Base-by-base conservation (phyloP, 169 alveolate genomes). In the Cryptosporidium bovis region DNA sequence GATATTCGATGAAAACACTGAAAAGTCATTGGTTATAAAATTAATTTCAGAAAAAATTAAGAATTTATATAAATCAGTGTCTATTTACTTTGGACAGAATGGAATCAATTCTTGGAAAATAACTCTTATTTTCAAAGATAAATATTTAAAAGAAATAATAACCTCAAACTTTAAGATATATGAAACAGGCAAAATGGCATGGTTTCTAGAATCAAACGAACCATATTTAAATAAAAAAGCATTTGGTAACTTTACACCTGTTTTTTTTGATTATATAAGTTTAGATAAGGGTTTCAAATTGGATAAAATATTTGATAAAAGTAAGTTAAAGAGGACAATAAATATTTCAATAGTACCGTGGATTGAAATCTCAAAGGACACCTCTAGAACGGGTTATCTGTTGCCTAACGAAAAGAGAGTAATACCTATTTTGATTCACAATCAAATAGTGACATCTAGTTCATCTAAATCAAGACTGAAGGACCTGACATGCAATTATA, bases 291-390 rank as follows among this genome's bases (percentile, higher is more conserved):
- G 44, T 34, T 60, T 77, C 3, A 51, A 36, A 13, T 18, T 60
- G 18, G 34, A 16, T n/a, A 51, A 56, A 10, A 3, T 53, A 3
- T 20, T 69, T 24, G 68, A 69, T 8, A 15, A 18, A 27, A 31
- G 36, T 16, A 69, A 15, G 29, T n/a, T 69, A n/a, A 16, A 13
- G 65, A 50, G 29, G 0, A 1, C 51, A 33, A n/a, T 69, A 6
- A 20, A 48, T 3, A 62, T 77, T 34, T 77, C 71, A 1, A 20
- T 56, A 27, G 87, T 77, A 3, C 87, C 87, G 16, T 77, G 87
- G 87, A 18, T 77, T n/a, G 87, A 77, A 46, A 64, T 77, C 2
- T 77, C 87, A 13, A 60, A 13, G 16, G 87, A 77, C 16, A 60
- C 29, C 10, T 71, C 87, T 24, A 77, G 87, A 77, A 33, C 46